These are phyloP conservation scores for Umbellularia californica DNA, from an alignment of 164 flowering plant species.

Conservation along the genomic window DNA sequence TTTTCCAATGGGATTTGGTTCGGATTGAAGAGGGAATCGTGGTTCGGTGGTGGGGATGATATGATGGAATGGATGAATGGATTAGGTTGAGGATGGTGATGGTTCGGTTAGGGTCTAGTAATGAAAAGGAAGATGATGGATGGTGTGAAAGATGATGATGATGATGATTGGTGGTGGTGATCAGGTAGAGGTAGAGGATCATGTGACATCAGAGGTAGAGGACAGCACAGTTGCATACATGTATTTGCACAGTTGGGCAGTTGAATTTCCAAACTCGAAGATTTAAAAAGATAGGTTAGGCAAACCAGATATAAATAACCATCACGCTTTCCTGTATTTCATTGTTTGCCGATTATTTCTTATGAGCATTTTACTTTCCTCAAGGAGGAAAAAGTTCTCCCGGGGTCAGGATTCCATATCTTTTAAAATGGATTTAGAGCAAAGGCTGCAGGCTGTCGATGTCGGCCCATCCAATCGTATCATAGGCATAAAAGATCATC, in stretches of 20 bases:
- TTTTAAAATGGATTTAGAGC: constrained; percentile 1
- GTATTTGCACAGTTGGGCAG: constrained; percentile 16
- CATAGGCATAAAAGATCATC: neutral
- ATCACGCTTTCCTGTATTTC: constrained; percentile 19
- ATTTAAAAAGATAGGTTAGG: constrained; percentile 1
- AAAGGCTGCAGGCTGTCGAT: neutral
- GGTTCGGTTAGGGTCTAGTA: no score
- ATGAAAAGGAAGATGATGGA: no score
- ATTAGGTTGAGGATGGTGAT: no score
- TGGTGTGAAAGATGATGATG: no score
- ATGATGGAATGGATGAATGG: no score
- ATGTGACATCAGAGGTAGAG: constrained; percentile 17
- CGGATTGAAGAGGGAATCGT: no score
- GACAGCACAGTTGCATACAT: constrained; percentile 3
- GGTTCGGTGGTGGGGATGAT: no score
- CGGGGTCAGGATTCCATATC: neutral
- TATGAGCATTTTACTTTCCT: constrained; percentile 9
- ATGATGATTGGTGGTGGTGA: no score
- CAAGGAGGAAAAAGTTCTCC: constrained; percentile 11
- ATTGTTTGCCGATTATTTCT: constrained; percentile 10
- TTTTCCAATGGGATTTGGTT: no score
- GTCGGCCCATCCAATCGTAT: neutral
- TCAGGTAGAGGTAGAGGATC: neutral
- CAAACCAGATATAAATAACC: constrained; percentile 12
- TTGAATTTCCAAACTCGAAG: neutral